Conservation (phyloP, 805 yeast species). For the Zygosaccharomyces gambellarensis region DNA sequence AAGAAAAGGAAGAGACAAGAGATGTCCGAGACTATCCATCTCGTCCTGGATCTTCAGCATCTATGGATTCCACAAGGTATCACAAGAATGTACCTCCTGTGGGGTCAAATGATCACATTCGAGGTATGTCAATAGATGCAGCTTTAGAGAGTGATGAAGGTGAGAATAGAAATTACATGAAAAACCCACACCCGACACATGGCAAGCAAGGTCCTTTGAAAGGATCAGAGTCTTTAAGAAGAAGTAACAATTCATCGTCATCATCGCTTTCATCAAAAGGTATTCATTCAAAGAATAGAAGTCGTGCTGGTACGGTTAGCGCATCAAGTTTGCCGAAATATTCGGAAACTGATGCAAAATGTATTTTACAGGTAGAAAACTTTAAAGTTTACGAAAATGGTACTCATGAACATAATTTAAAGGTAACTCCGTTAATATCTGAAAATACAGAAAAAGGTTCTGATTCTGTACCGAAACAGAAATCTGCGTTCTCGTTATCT, state of each 20-base stretch:
- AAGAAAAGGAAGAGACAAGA: not conserved
- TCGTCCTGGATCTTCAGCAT: slow-evolving; percentile 6
- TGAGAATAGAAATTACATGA: not conserved
- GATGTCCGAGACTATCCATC: not conserved
- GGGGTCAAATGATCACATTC: slow-evolving; percentile 3
- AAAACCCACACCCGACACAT: not conserved
- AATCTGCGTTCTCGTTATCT: slow-evolving; percentile 20
- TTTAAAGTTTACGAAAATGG: slow-evolving; percentile 28
- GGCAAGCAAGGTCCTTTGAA: slow-evolving; percentile 4
- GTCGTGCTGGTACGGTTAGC: slow-evolving; percentile 27
- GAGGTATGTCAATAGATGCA: slow-evolving; percentile 9
- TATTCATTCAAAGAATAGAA: slow-evolving; percentile 13
- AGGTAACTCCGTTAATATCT: slow-evolving; percentile 19
- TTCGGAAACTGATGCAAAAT: slow-evolving; percentile 14
- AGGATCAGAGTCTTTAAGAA: slow-evolving; percentile 8
- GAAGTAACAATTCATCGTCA: slow-evolving; percentile 9
- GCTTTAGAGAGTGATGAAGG: slow-evolving; percentile 9
- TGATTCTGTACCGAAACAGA: slow-evolving; percentile 13
- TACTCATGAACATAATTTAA: slow-evolving; percentile 26
- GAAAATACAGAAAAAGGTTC: slow-evolving; percentile 14
- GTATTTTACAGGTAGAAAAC: slow-evolving; percentile 20
- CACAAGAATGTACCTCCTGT: slow-evolving; percentile 7
- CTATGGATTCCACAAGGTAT: slow-evolving; percentile 3
- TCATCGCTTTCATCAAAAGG: slow-evolving; percentile 8
- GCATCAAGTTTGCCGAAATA: slow-evolving; percentile 19